Conservation (phyloP, 2,329 filamentous ascomycete species). For the Camillea tinctor region DNA sequence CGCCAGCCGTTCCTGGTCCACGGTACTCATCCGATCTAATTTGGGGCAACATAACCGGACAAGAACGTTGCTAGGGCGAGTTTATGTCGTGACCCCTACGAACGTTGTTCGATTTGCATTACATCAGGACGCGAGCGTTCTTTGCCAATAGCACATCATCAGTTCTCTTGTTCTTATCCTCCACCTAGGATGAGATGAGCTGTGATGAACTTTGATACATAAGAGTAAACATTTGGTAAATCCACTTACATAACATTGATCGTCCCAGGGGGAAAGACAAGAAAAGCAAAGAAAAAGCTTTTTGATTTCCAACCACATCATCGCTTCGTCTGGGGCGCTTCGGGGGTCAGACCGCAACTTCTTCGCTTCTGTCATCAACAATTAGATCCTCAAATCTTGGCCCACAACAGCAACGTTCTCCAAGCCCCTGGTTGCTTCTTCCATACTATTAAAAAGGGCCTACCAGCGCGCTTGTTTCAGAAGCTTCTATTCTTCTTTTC, state of each 20-base stretch:
- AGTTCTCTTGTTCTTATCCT: slow-evolving; percentile 4
- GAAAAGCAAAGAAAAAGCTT: background rate
- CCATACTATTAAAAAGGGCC: background rate
- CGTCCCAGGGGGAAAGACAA: background rate
- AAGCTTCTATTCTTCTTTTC: background rate
- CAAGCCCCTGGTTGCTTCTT: background rate
- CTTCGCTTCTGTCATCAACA: background rate
- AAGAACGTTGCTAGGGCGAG: slow-evolving; percentile 4
- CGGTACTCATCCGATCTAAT: slow-evolving; percentile 6
- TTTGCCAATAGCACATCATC: slow-evolving; percentile 4
- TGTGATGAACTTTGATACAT: slow-evolving; percentile 9
- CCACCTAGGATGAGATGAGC: slow-evolving; percentile 9
- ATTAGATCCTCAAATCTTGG: background rate
- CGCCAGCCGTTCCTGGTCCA: slow-evolving; percentile 5
- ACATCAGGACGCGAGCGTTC: background rate
- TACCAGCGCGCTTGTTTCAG: background rate
- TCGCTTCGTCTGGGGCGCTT: background rate
- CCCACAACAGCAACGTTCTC: background rate
- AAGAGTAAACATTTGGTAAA: slow-evolving; percentile 8
- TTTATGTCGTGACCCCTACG: slow-evolving; percentile 3
- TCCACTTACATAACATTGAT: slow-evolving; percentile 11
- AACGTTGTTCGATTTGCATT: slow-evolving; percentile 2
- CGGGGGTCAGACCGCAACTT: slow-evolving; percentile 4
- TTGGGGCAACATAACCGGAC: slow-evolving; percentile 2
- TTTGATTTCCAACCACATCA: background rate